Evolutionary conservation across 2,329 filamentous ascomycete genomes (phyloP).

Genomic region (Xenosphaeropsis pyriputrescens): DNA sequence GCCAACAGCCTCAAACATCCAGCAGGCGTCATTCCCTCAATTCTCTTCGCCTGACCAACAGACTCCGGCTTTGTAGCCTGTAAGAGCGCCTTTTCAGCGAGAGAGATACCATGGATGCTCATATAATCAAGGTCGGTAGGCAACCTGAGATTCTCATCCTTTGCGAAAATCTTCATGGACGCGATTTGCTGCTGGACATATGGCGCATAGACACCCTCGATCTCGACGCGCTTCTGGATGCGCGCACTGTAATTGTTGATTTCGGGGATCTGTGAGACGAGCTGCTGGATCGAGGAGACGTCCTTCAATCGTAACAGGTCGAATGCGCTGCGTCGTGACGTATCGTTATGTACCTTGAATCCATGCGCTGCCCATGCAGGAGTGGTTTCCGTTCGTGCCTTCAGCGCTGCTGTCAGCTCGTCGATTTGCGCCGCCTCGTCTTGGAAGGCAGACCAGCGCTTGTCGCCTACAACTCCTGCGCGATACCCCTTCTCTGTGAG

Average conservation of each 20-base stretch:
- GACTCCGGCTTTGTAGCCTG: slow-evolving; percentile 62
- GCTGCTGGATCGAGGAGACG: slow-evolving; percentile 34
- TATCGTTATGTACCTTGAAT: slow-evolving; percentile 53
- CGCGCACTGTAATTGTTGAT: slow-evolving; percentile 37
- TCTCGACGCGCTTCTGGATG: slow-evolving; percentile 55
- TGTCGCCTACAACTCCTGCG: slow-evolving; percentile 66
- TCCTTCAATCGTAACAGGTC: slow-evolving; percentile 62
- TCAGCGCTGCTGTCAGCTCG: slow-evolving; percentile 47
- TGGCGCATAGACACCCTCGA: slow-evolving; percentile 77
- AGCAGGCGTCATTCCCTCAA: slow-evolving; percentile 63
- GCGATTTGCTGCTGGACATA: slow-evolving; percentile 64
- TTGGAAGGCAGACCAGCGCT: slow-evolving; percentile 58
- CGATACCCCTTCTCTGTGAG: slow-evolving; percentile 65
- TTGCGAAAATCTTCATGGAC: slow-evolving; percentile 50
- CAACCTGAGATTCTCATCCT: slow-evolving; percentile 62
- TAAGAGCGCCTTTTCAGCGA: slow-evolving; percentile 63
- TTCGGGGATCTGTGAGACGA: slow-evolving; percentile 42
- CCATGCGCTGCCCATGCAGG: slow-evolving; percentile 55
- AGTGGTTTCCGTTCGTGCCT: slow-evolving; percentile 39
- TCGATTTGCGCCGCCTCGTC: slow-evolving; percentile 53
- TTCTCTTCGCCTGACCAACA: slow-evolving; percentile 72
- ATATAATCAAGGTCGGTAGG: slow-evolving; percentile 67
- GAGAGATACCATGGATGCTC: slow-evolving; percentile 56
- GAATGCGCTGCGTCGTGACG: slow-evolving; percentile 54
- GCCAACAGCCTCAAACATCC: slow-evolving; percentile 45